These are phyloP conservation scores for Ophiocordyceps australis DNA, from an alignment of 2,329 filamentous ascomycete genomes.

Conservation along the genomic window DNA sequence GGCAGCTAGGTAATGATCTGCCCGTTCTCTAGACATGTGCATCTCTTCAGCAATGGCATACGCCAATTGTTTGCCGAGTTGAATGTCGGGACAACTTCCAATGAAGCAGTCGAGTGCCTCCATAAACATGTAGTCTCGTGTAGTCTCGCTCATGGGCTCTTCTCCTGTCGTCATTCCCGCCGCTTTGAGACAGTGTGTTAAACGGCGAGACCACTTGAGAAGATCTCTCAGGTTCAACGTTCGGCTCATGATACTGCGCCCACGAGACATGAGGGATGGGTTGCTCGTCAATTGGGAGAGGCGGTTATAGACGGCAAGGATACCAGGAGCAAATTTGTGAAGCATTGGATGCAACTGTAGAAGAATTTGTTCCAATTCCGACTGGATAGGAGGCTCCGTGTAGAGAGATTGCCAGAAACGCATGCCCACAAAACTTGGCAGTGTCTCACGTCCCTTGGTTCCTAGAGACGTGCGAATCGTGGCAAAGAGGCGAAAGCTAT, in stretches of 20 bases:
- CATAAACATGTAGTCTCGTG: constrained; percentile 72
- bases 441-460: constrained; percentile 44
- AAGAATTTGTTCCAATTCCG: constrained; percentile 62
- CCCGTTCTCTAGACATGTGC: constrained; percentile 66
- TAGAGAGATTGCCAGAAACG: constrained; percentile 73
- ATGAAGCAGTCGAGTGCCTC: constrained; percentile 89
- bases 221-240: constrained; percentile 60
- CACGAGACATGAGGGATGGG: constrained; percentile 11
- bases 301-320: constrained; percentile 39
- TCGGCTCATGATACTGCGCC: constrained; percentile 24
- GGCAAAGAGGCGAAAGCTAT: constrained; percentile 79
- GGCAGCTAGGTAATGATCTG: constrained; percentile 56
- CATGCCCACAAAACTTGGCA: constrained; percentile 61
- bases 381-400: constrained; percentile 43
- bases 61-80: constrained; percentile 40
- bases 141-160: constrained; percentile 55
- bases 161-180: constrained; percentile 45
- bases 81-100: constrained; percentile 53
- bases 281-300: constrained; percentile 33
- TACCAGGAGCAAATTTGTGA: constrained; percentile 37
- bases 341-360: constrained; percentile 52
- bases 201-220: constrained; percentile 75
- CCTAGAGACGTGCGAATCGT: constrained; percentile 68
- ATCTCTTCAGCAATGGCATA: constrained; percentile 68
- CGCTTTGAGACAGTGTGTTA: constrained; percentile 45